A percentile compares a stretch with the other conserved stretches of the same genome.
Conservation (phyloP, 2,329 filamentous ascomycete species). For the Pseudogymnoascus sp. region DNA sequence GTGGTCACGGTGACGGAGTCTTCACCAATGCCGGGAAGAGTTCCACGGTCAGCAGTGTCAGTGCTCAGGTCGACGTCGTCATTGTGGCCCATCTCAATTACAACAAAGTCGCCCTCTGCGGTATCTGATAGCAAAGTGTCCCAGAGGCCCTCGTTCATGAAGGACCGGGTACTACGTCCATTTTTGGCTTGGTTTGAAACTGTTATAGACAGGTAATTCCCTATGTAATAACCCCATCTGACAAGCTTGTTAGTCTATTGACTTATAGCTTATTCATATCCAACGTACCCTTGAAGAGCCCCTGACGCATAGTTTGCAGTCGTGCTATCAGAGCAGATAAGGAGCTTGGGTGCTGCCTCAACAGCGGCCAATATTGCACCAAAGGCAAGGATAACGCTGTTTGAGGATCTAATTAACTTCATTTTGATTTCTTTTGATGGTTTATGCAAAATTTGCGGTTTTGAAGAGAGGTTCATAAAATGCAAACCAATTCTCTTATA, state of each 20-base stretch:
- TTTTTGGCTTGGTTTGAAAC: background rate
- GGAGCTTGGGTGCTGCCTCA: background rate
- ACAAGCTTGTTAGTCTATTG: background rate
- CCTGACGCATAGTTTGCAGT: background rate
- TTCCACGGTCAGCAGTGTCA: slow-evolving; percentile 19
- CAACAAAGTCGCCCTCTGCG: slow-evolving; percentile 17
- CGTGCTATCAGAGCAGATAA: background rate
- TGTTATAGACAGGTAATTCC: background rate
- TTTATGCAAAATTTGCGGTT: background rate
- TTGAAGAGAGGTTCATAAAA: background rate
- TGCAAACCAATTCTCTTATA: background rate
- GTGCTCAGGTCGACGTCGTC: slow-evolving; percentile 19
- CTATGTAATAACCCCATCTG: background rate
- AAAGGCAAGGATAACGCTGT: background rate
- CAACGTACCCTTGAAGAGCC: background rate
- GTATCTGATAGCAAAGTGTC: slow-evolving; percentile 13
- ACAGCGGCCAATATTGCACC: background rate
- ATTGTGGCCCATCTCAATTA: slow-evolving; percentile 25
- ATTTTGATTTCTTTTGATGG: background rate
- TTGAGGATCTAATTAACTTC: background rate
- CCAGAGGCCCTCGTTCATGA: slow-evolving; percentile 3
- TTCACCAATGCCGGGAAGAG: slow-evolving; percentile 19
- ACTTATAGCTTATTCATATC: background rate
- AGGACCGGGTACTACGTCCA: background rate
- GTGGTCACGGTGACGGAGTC: slow-evolving; percentile 19